These are phyloP conservation scores for Mucor irregularis DNA, from an alignment of 371 early-diverging fungal species.

Conservation along the genomic window DNA sequence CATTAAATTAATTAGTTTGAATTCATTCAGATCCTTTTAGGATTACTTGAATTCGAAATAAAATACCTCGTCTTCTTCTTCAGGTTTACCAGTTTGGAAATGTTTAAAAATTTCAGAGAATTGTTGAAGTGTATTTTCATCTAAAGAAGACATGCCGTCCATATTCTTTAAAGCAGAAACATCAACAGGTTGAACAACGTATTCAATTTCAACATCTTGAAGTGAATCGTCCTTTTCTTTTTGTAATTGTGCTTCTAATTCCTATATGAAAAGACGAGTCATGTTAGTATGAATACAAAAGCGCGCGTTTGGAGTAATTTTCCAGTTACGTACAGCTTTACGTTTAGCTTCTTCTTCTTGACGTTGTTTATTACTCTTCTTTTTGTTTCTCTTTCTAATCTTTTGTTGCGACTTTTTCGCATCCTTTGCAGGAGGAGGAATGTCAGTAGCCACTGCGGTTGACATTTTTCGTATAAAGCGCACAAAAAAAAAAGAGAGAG, in stretches of 20 bases:
- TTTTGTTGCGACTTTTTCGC: conserved; percentile 21
- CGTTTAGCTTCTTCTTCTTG: conserved; percentile 46
- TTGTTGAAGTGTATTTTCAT: conserved; percentile 39
- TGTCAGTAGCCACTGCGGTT: conserved; percentile 14
- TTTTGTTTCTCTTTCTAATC: conserved; percentile 26
- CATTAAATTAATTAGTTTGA: no score
- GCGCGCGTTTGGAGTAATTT: background rate
- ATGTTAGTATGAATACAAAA: background rate
- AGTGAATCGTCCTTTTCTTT: conserved; percentile 24
- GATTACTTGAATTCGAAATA: background rate
- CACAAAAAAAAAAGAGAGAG: background rate
- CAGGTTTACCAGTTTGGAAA: conserved; percentile 35
- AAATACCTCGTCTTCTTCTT: conserved; percentile 33
- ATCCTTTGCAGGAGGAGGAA: conserved; percentile 2
- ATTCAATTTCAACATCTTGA: conserved; percentile 49
- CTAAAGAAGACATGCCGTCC: conserved; percentile 31
- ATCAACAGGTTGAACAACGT: conserved; percentile 47
- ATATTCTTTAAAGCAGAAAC: conserved; percentile 29
- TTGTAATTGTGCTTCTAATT: conserved; percentile 18
- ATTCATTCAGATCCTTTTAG: background rate
- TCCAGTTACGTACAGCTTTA: conserved; percentile 27
- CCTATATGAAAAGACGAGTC: conserved; percentile 5
- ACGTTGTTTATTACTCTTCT: conserved; percentile 37
- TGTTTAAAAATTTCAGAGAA: conserved; percentile 48
- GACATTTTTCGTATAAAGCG: conserved; percentile 13